Evolutionary conservation across 192 early-diverging fungal genomes (phyloP).

Genomic region (Funneliformis geosporum): DNA sequence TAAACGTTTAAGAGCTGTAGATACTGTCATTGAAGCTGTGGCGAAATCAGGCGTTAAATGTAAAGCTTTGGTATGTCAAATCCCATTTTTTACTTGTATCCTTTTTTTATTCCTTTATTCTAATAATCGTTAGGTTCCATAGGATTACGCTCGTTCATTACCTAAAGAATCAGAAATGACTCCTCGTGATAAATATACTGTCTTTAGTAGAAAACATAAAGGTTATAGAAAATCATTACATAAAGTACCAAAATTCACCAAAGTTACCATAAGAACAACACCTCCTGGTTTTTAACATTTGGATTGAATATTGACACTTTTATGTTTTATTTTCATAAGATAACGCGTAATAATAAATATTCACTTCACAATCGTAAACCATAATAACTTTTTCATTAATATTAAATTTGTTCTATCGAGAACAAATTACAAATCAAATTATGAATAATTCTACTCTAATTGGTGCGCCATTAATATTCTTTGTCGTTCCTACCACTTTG

Average conservation of each 20-base stretch:
- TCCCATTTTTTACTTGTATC: not conserved
- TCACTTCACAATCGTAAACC: too few species aligned
- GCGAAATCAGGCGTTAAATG: conserved; percentile 70
- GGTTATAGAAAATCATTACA: conserved; percentile 79
- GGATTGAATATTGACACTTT: too few species aligned
- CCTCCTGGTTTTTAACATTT: conserved; percentile 58
- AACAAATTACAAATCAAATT: too few species aligned
- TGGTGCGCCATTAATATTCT: too few species aligned
- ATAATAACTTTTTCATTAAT: too few species aligned
- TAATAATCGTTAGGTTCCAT: conserved; percentile 4
- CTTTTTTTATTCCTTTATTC: not conserved
- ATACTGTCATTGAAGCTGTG: conserved; percentile 72
- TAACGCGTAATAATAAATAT: too few species aligned
- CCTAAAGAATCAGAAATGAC: conserved; percentile 74
- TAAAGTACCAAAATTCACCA: conserved; percentile 86
- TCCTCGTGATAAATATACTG: conserved; percentile 80
- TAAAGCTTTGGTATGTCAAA: conserved; percentile 61
- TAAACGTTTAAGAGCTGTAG: conserved; percentile 80
- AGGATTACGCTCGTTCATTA: conserved; percentile 52
- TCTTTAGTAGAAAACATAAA: conserved; percentile 70
- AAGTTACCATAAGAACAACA: conserved; percentile 71
- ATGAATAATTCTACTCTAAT: too few species aligned
- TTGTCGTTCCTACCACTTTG: too few species aligned
- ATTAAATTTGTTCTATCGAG: too few species aligned
- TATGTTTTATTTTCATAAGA: too few species aligned